Base-by-base conservation (phyloP, 108 stramenopile species). In the Craspedostauros australis region DNA sequence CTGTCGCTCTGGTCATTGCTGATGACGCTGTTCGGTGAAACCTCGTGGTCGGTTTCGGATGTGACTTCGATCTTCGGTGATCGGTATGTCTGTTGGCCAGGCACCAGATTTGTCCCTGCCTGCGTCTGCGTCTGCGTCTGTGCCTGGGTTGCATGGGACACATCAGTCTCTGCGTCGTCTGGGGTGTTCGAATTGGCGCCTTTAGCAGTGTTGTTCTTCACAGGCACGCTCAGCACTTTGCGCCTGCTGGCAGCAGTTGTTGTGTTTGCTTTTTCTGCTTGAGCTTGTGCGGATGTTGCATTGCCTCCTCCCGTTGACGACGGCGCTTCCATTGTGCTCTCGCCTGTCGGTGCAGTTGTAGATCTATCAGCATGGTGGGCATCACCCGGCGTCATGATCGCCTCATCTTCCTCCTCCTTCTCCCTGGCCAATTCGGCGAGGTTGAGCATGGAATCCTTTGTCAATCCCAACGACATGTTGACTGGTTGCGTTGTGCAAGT, bases 361-460 rank as follows among this genome's bases (percentile, higher is more conserved):
- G n/a, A n/a, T n/a, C n/a, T n/a, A 36, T 36, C 14, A 11, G 11
- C 34, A 36, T 9, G 34, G 11, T 9, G 34, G 34, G 14, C 14
- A 36, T 36, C 14, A 11, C 34, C 34, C 14, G 34, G 34, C 9
- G 14, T 9, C 9, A 36, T 9, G 14, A 14, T 36, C 11, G 34
- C 9, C 34, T 9, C 11, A 28, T 48, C 21, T 23, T 39, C 64
- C 9, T 43, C 51, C 7, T 57, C 66, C 25, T 25, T 39, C 47
- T 68, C 54, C 14, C 32, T 20, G 6, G 40, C 64, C 43, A 75
- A 25, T 24, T 57, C 54, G 25, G 66, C 59, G 47, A 75, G 54
- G 40, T 75, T 63, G 37, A 69, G 54, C 56, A 75, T 75, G 30
- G 73, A 75, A 46, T 75, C 73, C 43, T 56, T 68, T 11, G 73